Evolutionary conservation across 1,139 yeast species (phyloP).

Genomic region (Candida sp.): DNA sequence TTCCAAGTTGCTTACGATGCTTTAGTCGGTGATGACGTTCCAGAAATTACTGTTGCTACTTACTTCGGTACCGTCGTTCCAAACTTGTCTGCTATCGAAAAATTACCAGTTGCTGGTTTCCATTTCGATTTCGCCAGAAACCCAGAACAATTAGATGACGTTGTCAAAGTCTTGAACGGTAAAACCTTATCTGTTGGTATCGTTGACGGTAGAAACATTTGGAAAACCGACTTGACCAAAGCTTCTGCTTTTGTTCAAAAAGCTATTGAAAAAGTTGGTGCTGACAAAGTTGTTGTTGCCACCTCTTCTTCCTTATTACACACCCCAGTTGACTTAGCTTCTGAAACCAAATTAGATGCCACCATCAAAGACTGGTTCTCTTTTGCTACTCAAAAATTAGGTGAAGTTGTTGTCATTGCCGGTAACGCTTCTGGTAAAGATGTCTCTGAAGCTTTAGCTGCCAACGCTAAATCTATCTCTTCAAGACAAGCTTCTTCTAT

Average conservation of each 20-base stretch:
- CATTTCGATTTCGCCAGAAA: conserved; percentile 97
- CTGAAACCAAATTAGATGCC: conserved; percentile 86
- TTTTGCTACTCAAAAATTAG: conserved; percentile 94
- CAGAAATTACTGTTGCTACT: conserved; percentile 80
- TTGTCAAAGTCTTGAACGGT: conserved; percentile 58
- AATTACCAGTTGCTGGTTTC: conserved; percentile 90
- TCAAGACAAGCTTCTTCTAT: conserved; percentile 85
- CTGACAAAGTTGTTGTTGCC: conserved; percentile 85
- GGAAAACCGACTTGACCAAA: conserved; percentile 93
- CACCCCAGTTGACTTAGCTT: conserved; percentile 95
- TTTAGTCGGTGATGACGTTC: conserved; percentile 62
- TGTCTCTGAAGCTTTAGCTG: conserved; percentile 64
- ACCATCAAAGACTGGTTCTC: conserved; percentile 98
- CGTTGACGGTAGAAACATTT: conserved; percentile 98
- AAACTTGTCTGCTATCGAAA: conserved; percentile 85
- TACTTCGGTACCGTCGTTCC: conserved; percentile 99
- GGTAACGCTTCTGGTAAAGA: conserved; percentile 83
- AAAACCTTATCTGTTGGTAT: conserved; percentile 95
- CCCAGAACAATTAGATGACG: conserved; percentile 93
- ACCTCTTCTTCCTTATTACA: conserved; percentile 97
- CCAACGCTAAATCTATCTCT: conserved; percentile 82
- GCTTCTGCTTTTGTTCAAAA: conserved; percentile 78
- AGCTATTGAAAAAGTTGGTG: conserved; percentile 83
- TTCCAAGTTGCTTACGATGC: conserved; percentile 82
- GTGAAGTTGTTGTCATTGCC: conserved; percentile 88